Evolutionary conservation across 371 early-diverging fungal genomes (phyloP), one percentile per base, ranked within the genome.

Genomic region (Fennellomyces sp.): DNA sequence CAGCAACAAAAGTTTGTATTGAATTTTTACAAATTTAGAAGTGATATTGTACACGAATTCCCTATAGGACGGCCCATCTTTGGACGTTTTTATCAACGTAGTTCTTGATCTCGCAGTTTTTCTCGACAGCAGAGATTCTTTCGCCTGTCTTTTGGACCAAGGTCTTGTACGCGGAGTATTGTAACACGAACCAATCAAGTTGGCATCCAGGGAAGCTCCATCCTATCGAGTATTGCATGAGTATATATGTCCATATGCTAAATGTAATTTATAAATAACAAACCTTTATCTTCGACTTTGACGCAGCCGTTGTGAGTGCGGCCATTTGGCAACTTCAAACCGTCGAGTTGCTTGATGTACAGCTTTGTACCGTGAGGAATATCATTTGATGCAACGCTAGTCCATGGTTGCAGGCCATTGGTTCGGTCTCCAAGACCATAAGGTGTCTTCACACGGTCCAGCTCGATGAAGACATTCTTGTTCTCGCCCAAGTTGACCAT

Each of bases 261-360:
- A n/a, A n/a, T n/a, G n/a, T n/a, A n/a, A n/a, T n/a, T n/a, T n/a
- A n/a, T n/a, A n/a, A n/a, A n/a, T n/a, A n/a, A n/a, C n/a, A n/a
- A n/a, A 1, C 73, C 70, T 28, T 65, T 59, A 31, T 76, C 77
- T 41, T 76, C 77, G 12, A 76, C 77, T 38, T 72, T 65, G 12
- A 76, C 77, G 60, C 77, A 76, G 6, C 77, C 77, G 63, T 76
- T 76, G 61, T 76, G 77, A 3, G 51, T 61, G 52, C 66, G 65
- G 38, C 77, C 73, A 39, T 73, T 64, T 15, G 73, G 69, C 1
- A 76, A 55, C 36, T 64, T 56, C 6, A 58, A 13, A 12, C 76
- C 76, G 38, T 75, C 69, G 41, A 75, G 51, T 26, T 73, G 63
- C 38, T 70, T 66, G 53, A 76, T 61, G 45, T 73, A 76, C 1